A percentile compares a stretch with the other conserved stretches of the same genome.
These are phyloP conservation scores for Oemleria cerasiformis DNA, from an alignment of 306 rosid genomes.

Conservation along the genomic window DNA sequence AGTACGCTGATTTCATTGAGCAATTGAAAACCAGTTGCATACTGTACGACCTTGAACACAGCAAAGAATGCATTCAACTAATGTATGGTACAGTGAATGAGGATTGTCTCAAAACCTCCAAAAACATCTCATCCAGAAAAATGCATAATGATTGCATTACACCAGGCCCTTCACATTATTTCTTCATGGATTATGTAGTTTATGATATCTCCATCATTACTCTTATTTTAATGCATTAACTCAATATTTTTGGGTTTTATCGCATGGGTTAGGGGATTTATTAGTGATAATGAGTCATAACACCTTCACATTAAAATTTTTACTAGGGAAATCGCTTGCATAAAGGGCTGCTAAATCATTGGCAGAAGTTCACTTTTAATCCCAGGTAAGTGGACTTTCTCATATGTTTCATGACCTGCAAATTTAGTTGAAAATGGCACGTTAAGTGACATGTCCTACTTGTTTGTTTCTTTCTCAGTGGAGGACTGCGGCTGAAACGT, in stretches of 20 bases:
- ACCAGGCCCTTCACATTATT: not conserved
- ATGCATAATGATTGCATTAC: not conserved
- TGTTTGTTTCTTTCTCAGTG: slow-evolving; percentile 45
- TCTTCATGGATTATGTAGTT: not conserved
- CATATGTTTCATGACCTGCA: slow-evolving; percentile 19
- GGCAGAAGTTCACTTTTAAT: slow-evolving; percentile 94
- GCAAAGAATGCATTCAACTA: not conserved
- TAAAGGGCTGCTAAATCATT: slow-evolving; percentile 80
- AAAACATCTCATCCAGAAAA: not conserved
- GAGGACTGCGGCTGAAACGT: slow-evolving; percentile 96
- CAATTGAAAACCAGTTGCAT: not conserved
- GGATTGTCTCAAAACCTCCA: not conserved
- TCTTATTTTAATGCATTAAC: not conserved
- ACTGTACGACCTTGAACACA: not conserved
- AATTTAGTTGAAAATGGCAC: slow-evolving; percentile 12
- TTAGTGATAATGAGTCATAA: not conserved
- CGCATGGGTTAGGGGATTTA: not conserved
- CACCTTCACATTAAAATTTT: slow-evolving; percentile 18
- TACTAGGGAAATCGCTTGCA: slow-evolving; percentile 89
- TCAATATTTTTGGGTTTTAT: not conserved
- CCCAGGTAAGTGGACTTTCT: slow-evolving; percentile 68
- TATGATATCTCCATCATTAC: not conserved
- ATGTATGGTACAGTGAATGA: not conserved
- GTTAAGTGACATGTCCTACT: not conserved
- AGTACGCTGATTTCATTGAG: not conserved